These are phyloP conservation scores for Cyberlindnera lachancei DNA, from an alignment of 805 yeast species.

Conservation along the genomic window DNA sequence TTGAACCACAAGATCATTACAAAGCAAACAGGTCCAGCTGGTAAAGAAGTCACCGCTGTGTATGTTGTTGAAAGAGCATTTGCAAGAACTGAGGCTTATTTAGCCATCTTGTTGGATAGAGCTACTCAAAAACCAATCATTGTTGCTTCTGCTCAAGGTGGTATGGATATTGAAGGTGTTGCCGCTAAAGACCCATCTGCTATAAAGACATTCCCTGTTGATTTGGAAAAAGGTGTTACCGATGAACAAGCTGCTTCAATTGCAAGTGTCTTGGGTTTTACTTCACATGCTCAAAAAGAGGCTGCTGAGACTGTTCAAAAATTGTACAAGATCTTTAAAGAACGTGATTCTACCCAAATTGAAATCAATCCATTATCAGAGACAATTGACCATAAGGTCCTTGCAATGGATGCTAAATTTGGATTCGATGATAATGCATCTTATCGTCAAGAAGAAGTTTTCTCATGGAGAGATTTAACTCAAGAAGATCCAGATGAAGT, in stretches of 20 bases:
- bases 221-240: constrained; percentile 73
- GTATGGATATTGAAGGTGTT: constrained; percentile 99
- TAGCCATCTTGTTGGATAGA: constrained; percentile 94
- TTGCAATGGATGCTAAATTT: constrained; percentile 99
- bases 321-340: constrained; percentile 82
- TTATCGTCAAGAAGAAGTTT: constrained; percentile 91
- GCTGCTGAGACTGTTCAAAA: constrained; percentile 84
- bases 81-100: constrained; percentile 90
- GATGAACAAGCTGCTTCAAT: constrained; percentile 67
- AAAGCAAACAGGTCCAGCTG: constrained; percentile 96
- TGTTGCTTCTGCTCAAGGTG: constrained; percentile 97
- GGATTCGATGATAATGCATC: constrained; percentile 96
- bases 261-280: constrained; percentile 78
- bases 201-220: constrained; percentile 80
- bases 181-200: constrained; percentile 88
- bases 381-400: constrained; percentile 80
- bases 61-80: constrained; percentile 92
- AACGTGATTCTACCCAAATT: constrained; percentile 94
- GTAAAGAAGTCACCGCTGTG: constrained; percentile 95
- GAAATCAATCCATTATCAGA: constrained; percentile 98
- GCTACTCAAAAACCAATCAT: constrained; percentile 82
- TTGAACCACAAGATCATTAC: constrained; percentile 89
- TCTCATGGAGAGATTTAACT: constrained; percentile 92
- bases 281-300: constrained; percentile 66
- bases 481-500: constrained; percentile 99